These are phyloP conservation scores for Penicillium verhagenii DNA, from an alignment of 495 filamentous ascomycete genomes.

Conservation along the genomic window DNA sequence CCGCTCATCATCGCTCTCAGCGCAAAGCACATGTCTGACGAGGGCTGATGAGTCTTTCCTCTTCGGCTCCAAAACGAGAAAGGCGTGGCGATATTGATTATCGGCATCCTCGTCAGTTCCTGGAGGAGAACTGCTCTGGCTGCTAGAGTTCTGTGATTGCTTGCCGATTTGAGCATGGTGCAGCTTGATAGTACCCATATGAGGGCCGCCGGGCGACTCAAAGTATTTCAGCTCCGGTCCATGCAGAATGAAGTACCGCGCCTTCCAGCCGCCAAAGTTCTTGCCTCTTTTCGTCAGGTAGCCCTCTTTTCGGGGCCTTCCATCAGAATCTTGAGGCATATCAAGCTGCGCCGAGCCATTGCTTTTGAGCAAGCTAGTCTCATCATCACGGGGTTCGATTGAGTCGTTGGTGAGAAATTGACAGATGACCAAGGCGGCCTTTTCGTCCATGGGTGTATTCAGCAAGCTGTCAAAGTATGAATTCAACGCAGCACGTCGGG, in stretches of 20 bases:
- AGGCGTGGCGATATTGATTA: constrained; percentile 95
- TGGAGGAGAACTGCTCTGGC: constrained; percentile 58
- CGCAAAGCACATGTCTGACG: constrained; percentile 93
- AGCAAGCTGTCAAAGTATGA: constrained; percentile 80
- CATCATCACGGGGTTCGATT: constrained; percentile 71
- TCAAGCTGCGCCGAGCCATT: constrained; percentile 37
- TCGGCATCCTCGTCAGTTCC: constrained; percentile 70
- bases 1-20: constrained; percentile 89
- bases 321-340: constrained; percentile 54
- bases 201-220: constrained; percentile 81
- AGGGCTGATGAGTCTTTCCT: constrained; percentile 88
- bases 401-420: constrained; percentile 85
- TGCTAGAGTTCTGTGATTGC: constrained; percentile 59
- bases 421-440: constrained; percentile 78
- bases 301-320: constrained; percentile 74
- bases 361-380: constrained; percentile 49
- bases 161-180: constrained; percentile 91
- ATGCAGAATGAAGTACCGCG: constrained; percentile 88
- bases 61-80: constrained; percentile 92
- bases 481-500: constrained; percentile 77
- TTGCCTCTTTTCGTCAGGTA: constrained; percentile 96
- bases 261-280: constrained; percentile 99
- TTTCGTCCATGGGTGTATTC: constrained; percentile 75
- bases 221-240: constrained; percentile 89
- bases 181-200: constrained; percentile 91